These are phyloP conservation scores for Neonectria magnoliae DNA, from an alignment of 2,329 filamentous ascomycete genomes.

Conservation along the genomic window DNA sequence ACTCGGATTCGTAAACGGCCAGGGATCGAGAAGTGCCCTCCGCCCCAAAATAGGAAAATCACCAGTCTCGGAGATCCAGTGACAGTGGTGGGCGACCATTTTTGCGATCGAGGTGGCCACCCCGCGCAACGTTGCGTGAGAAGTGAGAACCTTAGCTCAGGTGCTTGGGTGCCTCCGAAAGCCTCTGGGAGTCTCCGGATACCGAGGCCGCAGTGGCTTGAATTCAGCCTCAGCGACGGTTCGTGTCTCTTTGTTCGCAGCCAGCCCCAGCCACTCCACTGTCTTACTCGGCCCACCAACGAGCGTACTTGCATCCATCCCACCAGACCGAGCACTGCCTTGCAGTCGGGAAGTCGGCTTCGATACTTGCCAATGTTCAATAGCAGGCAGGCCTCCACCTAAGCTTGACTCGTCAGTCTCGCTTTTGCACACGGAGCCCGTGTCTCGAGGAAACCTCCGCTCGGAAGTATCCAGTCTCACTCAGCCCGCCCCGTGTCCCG, in stretches of 20 bases:
- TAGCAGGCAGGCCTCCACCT: conserved; percentile 7
- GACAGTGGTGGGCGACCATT: not conserved
- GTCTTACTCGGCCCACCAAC: conserved; percentile 13
- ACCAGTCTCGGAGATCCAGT: not conserved
- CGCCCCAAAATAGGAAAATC: conserved; percentile 15
- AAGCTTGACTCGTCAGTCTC: not conserved
- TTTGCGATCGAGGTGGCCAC: conserved; percentile 20
- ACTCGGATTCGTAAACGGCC: conserved; percentile 10
- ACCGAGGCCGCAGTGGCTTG: conserved; percentile 26
- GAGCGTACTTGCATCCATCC: not conserved
- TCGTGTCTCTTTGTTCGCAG: conserved; percentile 4
- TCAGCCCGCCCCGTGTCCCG: not conserved
- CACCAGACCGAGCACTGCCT: conserved; percentile 5
- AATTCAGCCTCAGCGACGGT: conserved; percentile 17
- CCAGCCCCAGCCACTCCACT: conserved; percentile 8
- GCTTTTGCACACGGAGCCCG: not conserved
- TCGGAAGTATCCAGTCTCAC: not conserved
- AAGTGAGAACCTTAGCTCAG: conserved; percentile 24
- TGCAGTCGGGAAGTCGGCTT: not conserved
- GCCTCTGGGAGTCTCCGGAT: not conserved
- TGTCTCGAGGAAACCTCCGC: not conserved
- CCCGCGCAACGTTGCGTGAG: conserved; percentile 37
- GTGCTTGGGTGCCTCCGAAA: conserved; percentile 1
- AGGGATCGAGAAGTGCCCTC: conserved; percentile 1
- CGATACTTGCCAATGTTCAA: conserved; percentile 13